Conservation (phyloP, 495 filamentous ascomycete species). For the Trypethelium eluteriae region DNA sequence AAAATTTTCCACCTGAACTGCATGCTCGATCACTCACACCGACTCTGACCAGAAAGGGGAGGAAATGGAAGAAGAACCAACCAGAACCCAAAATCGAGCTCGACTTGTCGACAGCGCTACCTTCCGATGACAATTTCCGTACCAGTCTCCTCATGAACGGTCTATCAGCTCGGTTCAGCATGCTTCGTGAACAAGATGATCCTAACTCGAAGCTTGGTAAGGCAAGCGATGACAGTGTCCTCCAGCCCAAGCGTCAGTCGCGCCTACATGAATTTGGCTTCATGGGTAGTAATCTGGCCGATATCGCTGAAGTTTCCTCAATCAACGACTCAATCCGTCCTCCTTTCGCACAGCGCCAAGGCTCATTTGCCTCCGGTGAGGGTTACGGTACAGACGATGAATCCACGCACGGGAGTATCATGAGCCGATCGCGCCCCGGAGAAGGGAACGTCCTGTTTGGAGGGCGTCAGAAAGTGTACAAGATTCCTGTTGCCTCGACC, state of each 20-base stretch:
- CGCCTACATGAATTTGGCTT: constrained; percentile 48
- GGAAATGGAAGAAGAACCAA: constrained; percentile 49
- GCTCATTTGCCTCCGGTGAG: constrained; percentile 50
- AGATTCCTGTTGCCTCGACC: constrained; percentile 57
- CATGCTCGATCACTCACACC: neutral
- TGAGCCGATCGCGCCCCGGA: constrained; percentile 72
- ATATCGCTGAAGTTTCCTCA: constrained; percentile 85
- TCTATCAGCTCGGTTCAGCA: constrained; percentile 89
- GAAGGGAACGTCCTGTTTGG: constrained; percentile 95
- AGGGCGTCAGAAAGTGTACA: constrained; percentile 92
- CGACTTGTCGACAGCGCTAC: constrained; percentile 66
- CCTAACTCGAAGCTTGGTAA: constrained; percentile 80
- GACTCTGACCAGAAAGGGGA: constrained; percentile 31
- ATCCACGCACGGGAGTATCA: constrained; percentile 56
- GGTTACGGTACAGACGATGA: constrained; percentile 66
- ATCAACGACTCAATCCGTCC: constrained; percentile 57
- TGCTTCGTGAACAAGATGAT: constrained; percentile 90
- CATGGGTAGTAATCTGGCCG: constrained; percentile 51
- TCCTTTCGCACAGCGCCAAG: constrained; percentile 46
- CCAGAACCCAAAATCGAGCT: constrained; percentile 55
- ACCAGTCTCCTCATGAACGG: constrained; percentile 95
- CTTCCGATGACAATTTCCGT: constrained; percentile 83
- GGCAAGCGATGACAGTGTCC: constrained; percentile 86
- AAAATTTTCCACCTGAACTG: neutral
- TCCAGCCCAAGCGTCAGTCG: constrained; percentile 74